Conservation (phyloP, 768 basidiomycete genomes). For the Auriscalpium orientale region DNA sequence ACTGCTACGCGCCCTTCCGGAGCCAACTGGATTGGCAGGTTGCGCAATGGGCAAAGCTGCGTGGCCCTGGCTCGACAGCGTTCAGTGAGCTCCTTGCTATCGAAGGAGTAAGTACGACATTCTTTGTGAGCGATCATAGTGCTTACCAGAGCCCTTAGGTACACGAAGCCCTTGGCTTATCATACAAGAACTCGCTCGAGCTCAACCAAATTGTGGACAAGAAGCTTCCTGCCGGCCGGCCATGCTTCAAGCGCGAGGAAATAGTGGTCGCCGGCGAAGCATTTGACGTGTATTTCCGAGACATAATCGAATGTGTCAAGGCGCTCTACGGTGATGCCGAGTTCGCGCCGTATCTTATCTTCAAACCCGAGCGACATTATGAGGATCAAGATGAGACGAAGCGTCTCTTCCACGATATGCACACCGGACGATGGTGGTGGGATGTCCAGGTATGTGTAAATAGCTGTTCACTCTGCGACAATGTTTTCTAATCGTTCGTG, state of each 20-base stretch:
- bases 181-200: neutral
- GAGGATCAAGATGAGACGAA: neutral
- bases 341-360: neutral
- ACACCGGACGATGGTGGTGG: neutral
- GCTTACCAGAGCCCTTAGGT: neutral
- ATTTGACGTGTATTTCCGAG: neutral
- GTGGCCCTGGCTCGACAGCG: neutral
- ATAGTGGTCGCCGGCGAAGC: neutral
- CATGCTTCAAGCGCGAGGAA: neutral
- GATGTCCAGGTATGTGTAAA: neutral
- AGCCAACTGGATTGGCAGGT: constrained; percentile 3
- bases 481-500: neutral
- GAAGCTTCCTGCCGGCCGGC: neutral
- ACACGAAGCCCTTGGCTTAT: neutral
- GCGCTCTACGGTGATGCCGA: neutral
- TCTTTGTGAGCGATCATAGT: neutral
- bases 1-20: constrained; percentile 3
- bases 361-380: neutral
- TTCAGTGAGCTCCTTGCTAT: constrained; percentile 1
- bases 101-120: neutral
- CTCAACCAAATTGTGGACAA: neutral
- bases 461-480: neutral
- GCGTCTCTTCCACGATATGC: neutral
- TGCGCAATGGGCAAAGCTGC: constrained; percentile 8
- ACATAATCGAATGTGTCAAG: neutral